Conservation (phyloP, 495 filamentous ascomycete genomes). For the Barbatosphaeria neglecta region DNA sequence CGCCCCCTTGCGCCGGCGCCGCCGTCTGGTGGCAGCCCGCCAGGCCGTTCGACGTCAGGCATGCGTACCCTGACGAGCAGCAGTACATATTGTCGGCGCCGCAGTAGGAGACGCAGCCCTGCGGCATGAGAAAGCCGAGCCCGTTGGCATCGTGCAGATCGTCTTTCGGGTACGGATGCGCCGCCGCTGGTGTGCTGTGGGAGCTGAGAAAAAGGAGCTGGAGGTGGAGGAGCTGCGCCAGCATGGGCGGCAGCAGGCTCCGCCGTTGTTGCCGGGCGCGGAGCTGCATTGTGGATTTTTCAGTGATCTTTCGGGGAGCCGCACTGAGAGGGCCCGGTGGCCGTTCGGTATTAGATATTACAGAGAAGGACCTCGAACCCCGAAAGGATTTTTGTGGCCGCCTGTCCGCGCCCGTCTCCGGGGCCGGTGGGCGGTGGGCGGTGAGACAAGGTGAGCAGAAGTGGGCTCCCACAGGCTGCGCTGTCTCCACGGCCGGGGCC, state of each 20-base stretch:
- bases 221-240: slow-evolving; percentile 15
- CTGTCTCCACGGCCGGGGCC: too few species aligned
- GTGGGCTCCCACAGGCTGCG: too few species aligned
- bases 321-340: background rate
- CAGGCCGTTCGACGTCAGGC: slow-evolving; percentile 47
- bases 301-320: background rate
- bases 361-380: too few species aligned
- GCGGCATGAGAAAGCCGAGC: slow-evolving; percentile 27
- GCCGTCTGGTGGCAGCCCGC: slow-evolving; percentile 20
- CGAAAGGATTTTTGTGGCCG: too few species aligned
- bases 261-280: slow-evolving; percentile 2
- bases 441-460: too few species aligned
- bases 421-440: too few species aligned
- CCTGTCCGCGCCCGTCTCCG: too few species aligned
- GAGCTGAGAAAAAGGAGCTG: slow-evolving; percentile 1
- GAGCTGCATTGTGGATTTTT: background rate
- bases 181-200: slow-evolving; percentile 17
- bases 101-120: slow-evolving; percentile 53
- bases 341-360: background rate
- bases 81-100: slow-evolving; percentile 57
- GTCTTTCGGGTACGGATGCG: slow-evolving; percentile 28
- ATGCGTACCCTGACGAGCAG: slow-evolving; percentile 48
- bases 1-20: too few species aligned
- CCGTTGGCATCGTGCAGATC: slow-evolving; percentile 18
- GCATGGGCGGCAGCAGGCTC: slow-evolving; percentile 5